Percentiles rank a stretch among this genome's conserved stretches.
Evolutionary conservation across 345 rosid genomes (phyloP).

Genomic region (Citrus trifoliata): DNA sequence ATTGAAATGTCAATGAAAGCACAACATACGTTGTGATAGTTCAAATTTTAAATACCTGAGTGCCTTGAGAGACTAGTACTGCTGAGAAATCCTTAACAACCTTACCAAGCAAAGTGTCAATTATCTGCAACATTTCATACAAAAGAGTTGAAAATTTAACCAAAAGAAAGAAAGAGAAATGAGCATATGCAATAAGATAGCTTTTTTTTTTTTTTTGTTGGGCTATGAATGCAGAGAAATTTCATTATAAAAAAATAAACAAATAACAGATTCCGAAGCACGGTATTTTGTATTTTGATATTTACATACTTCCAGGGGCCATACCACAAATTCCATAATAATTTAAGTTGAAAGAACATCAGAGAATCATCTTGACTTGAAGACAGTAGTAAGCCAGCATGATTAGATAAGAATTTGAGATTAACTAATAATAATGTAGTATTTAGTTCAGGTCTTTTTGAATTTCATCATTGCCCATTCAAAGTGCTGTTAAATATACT

Average conservation of each 20-base stretch:
- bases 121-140: constrained; percentile 43
- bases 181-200: constrained; percentile 2
- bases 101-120: constrained; percentile 75
- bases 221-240: too few species aligned
- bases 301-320: neutral
- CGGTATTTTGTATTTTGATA: neutral
- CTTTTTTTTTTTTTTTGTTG: too few species aligned
- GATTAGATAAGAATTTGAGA: neutral
- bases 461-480: neutral
- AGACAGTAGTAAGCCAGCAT: neutral
- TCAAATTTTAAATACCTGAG: constrained; percentile 47
- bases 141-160: neutral
- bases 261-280: neutral
- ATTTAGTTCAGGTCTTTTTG: neutral
- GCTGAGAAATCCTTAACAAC: constrained; percentile 89
- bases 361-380: neutral
- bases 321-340: neutral
- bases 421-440: too few species aligned
- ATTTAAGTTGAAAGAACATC: neutral
- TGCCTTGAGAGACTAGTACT: constrained; percentile 82
- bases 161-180: neutral
- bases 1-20: neutral
- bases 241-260: neutral
- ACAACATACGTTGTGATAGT: neutral
- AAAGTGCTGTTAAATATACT: too few species aligned